A percentile compares a stretch with the other conserved stretches of the same genome.
Conservation (phyloP, 1,284 basidiomycete genomes). For the Coniferiporia weirii region DNA sequence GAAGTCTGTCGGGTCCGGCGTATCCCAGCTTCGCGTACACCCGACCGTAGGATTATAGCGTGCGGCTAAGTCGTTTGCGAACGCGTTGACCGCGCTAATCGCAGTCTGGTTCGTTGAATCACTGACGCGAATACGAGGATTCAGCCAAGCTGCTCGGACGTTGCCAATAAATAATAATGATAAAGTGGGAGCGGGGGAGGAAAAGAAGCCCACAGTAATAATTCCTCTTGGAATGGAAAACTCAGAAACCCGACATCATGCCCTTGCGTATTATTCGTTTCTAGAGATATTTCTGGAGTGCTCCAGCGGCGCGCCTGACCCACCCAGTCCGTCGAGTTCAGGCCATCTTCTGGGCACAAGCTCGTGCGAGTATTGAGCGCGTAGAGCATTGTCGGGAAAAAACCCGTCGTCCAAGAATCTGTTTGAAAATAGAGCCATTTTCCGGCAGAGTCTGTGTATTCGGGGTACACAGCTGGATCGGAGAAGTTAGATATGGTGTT, state of each 20-base stretch:
- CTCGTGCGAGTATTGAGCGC: constrained; percentile 20
- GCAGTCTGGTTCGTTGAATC: constrained; percentile 43
- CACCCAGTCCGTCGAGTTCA: constrained; percentile 21
- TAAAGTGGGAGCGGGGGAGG: too few species aligned
- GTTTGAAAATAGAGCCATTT: constrained; percentile 21
- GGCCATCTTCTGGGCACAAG: constrained; percentile 26
- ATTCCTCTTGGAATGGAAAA: constrained; percentile 23
- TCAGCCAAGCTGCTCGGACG: background rate
- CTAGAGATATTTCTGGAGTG: constrained; percentile 18
- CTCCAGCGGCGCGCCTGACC: constrained; percentile 20
- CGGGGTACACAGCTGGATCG: constrained; percentile 18
- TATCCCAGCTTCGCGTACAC: constrained; percentile 37
- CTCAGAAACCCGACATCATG: constrained; percentile 25
- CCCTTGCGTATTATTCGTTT: constrained; percentile 18
- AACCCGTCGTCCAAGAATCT: constrained; percentile 23
- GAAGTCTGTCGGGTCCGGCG: constrained; percentile 17
- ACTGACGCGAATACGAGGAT: constrained; percentile 23
- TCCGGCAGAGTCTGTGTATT: constrained; percentile 21
- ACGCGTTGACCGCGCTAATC: constrained; percentile 36
- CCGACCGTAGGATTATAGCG: constrained; percentile 42
- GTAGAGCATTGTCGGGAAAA: constrained; percentile 24
- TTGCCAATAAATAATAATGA: too few species aligned
- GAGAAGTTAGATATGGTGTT: constrained; percentile 15
- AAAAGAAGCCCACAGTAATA: constrained; percentile 24
- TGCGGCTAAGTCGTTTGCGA: constrained; percentile 39